Evolutionary conservation across 441 rosid genomes (phyloP).

Genomic region (Jatropha multifida): DNA sequence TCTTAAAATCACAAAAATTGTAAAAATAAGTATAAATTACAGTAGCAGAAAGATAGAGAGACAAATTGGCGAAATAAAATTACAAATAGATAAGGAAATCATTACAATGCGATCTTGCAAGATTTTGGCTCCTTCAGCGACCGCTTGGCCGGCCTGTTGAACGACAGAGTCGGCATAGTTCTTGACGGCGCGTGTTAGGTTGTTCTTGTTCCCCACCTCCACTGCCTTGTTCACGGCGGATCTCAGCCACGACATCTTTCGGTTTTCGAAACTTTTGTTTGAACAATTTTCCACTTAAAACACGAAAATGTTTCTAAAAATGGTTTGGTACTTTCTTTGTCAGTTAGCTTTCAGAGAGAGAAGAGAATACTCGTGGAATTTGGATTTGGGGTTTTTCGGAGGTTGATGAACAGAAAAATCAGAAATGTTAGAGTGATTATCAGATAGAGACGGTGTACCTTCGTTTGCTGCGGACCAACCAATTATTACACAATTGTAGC

Average conservation of each 20-base stretch:
- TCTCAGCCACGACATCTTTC: conserved; percentile 75
- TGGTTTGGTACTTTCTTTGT: not conserved
- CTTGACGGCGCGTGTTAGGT: conserved; percentile 79
- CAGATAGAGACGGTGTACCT: not conserved
- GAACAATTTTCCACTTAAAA: not conserved
- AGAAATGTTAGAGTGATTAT: not conserved
- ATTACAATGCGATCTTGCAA: conserved; percentile 90
- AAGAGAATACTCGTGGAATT: not conserved
- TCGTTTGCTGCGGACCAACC: not conserved
- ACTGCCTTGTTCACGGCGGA: conserved; percentile 90
- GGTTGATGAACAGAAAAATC: conserved; percentile 9
- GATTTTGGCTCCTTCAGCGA: conserved; percentile 94
- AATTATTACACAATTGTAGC: not conserved
- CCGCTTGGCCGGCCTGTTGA: conserved; percentile 96
- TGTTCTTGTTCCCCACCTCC: conserved; percentile 92
- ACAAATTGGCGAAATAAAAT: not conserved
- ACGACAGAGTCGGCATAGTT: conserved; percentile 94
- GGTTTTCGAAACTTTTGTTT: conserved; percentile 9
- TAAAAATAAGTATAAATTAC: not conserved
- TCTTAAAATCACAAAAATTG: not conserved
- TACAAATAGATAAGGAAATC: conserved; percentile 11
- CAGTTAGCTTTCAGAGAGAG: not conserved
- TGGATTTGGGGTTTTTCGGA: conserved; percentile 2
- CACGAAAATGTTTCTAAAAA: not conserved
- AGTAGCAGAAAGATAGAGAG: not conserved